Conservation (phyloP, 1,284 basidiomycete genomes). For the Irpex rosettiformis region DNA sequence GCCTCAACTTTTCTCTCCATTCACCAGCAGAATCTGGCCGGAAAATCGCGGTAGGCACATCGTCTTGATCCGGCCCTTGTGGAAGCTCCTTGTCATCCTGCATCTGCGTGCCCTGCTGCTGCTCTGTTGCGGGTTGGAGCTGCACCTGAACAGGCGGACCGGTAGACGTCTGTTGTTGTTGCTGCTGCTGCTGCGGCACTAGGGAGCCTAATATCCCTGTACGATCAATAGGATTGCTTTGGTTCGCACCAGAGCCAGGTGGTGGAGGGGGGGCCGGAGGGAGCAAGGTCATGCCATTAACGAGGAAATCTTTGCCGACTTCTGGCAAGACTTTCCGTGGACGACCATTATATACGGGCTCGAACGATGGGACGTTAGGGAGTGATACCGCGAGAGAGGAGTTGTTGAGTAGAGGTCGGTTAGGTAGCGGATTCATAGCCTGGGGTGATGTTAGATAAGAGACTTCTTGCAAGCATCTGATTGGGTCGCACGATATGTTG, state of each 20-base stretch:
- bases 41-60: constrained; percentile 79
- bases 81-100: constrained; percentile 41
- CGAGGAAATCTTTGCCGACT: constrained; percentile 62
- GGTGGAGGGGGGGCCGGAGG: constrained; percentile 49
- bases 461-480: constrained; percentile 95
- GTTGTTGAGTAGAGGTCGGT: constrained; percentile 72
- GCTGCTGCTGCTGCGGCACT: constrained; percentile 33
- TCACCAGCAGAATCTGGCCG: constrained; percentile 78
- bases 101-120: constrained; percentile 28
- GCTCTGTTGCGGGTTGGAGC: constrained; percentile 15
- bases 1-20: constrained; percentile 75
- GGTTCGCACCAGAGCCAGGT: constrained; percentile 40
- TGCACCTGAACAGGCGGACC: constrained; percentile 18
- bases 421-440: constrained; percentile 94
- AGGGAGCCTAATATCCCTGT: constrained; percentile 40
- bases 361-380: constrained; percentile 70
- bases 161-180: constrained; percentile 28
- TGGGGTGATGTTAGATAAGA: constrained; percentile 95
- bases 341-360: constrained; percentile 71
- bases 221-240: constrained; percentile 48
- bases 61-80: constrained; percentile 46
- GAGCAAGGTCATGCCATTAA: constrained; percentile 52
- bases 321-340: constrained; percentile 79
- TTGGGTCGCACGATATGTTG: neutral
- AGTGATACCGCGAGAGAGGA: constrained; percentile 59